Conservation (phyloP, 352 stramenopile species). For the Peronospora farinosa region DNA sequence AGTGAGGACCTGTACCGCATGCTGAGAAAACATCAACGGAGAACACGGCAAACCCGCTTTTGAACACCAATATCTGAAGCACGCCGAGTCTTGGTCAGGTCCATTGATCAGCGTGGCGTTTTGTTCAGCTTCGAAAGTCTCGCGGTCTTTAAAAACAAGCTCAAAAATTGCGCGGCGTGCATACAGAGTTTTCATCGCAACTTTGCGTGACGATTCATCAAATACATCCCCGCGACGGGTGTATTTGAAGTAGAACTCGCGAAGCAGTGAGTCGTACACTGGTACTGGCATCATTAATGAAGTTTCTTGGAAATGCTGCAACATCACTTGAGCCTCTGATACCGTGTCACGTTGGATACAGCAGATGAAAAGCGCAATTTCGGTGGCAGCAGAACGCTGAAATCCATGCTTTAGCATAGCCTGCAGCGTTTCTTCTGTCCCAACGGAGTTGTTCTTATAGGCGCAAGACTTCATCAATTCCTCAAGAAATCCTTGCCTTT, state of each 20-base stretch:
- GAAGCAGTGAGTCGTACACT: slow-evolving; percentile 64
- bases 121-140: slow-evolving; percentile 26
- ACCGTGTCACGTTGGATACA: slow-evolving; percentile 46
- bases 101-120: background rate
- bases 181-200: slow-evolving; percentile 53
- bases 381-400: slow-evolving; percentile 44
- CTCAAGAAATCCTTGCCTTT: slow-evolving; percentile 47
- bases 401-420: slow-evolving; percentile 39
- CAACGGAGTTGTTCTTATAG: slow-evolving; percentile 53
- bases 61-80: slow-evolving; percentile 53
- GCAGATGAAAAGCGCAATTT: slow-evolving; percentile 58
- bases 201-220: slow-evolving; percentile 51
- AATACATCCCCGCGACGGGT: slow-evolving; percentile 50
- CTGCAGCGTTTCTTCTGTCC: slow-evolving; percentile 45
- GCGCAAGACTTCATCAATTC: slow-evolving; percentile 65
- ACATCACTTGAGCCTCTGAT: slow-evolving; percentile 28
- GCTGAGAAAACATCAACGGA: slow-evolving; percentile 65
- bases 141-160: slow-evolving; percentile 39
- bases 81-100: slow-evolving; percentile 14
- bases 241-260: slow-evolving; percentile 77
- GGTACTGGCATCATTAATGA: slow-evolving; percentile 44
- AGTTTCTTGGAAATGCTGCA: slow-evolving; percentile 45
- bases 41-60: slow-evolving; percentile 36
- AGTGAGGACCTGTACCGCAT: slow-evolving; percentile 60
- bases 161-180: slow-evolving; percentile 55